Base-by-base conservation (phyloP, 495 filamentous ascomycete species). In the Pseudoneurospora amorphoporcata region DNA sequence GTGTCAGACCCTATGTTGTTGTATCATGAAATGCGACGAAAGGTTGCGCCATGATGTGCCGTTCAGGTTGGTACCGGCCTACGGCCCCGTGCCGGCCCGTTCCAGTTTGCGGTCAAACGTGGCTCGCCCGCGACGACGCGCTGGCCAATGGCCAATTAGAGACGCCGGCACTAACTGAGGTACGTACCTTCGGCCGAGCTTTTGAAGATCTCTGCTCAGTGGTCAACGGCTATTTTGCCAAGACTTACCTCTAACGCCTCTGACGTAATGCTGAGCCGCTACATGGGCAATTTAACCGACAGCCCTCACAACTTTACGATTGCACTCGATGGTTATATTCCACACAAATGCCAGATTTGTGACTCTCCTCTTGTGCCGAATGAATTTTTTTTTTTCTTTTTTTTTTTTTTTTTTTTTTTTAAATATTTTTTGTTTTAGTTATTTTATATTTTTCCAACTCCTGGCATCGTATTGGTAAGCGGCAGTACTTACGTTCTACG, bases 231-330 rank as follows among this genome's bases (percentile, higher is more conserved):
- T 1, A 65, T 1, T 58, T 65, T 68, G 40, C 70, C 71, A 72
- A 71, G 72, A 71, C 71, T 73, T 70, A 68, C 37, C 29, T 32
- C 39, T 61, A 70, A 38, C 45, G 69, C 70, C 69, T 68, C 69
- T 77, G 76, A 77, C 76, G 76, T 77, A 72, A 70, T 71, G 68
- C 39, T 69, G 41, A 65, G 29, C 53, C 53, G 29, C 53, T 35
- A 29, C 29, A 65, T 35, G 4, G 19, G 10, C 53, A 61, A 61
- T 65, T 61, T 65, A 17, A 65, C 29, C 14, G 12, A 37, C 53
- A 58, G 14, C 3, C 19, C n/a, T 47, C n/a, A 37, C 35, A 37
- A 23, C 19, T n/a, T 53, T 29, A 16, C 53, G 53, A 65, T 35
- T 17, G 53, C 14, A 65, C 53, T 35, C 12, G 32, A 3, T 37